Conservation (phyloP, 257 asterid species). For the Plantago major region DNA sequence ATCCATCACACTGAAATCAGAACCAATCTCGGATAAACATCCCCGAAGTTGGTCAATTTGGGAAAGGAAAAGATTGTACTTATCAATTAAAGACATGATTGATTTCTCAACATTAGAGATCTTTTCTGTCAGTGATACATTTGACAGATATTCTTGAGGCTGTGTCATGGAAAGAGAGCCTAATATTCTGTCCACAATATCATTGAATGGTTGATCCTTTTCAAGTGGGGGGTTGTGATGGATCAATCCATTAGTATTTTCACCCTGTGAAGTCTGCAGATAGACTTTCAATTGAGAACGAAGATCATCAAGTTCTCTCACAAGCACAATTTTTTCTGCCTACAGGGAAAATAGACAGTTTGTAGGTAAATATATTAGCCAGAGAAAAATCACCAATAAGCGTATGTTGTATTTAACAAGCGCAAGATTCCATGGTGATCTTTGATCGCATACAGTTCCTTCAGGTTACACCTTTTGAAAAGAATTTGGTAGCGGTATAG, state of each 20-base stretch:
- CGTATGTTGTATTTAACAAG: no score
- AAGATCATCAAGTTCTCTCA: conserved; percentile 44
- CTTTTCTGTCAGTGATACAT: conserved; percentile 47
- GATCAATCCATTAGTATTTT: conserved; percentile 25
- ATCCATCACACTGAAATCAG: conserved; percentile 40
- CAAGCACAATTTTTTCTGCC: conserved; percentile 54
- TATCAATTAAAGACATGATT: conserved; percentile 40
- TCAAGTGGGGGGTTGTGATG: conserved; percentile 37
- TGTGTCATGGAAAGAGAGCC: conserved; percentile 39
- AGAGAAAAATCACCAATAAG: no score
- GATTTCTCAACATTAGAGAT: conserved; percentile 54
- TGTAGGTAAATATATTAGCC: no score
- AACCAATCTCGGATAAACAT: conserved; percentile 44
- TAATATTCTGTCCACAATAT: conserved; percentile 43
- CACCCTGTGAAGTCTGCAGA: conserved; percentile 24
- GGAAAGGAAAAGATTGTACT: conserved; percentile 44
- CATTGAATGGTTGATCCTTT: conserved; percentile 45
- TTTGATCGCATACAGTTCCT: no score
- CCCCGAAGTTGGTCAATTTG: conserved; percentile 51
- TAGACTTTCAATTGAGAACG: conserved; percentile 39
- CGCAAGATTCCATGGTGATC: no score
- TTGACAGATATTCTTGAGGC: conserved; percentile 41
- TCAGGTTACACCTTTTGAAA: no score
- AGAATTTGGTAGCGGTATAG: no score
- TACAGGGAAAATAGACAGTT: conserved; percentile 33